Evolutionary conservation across 495 filamentous ascomycete species (phyloP), one percentile per base, ranked within the genome.

Genomic region (Tuber indicum): DNA sequence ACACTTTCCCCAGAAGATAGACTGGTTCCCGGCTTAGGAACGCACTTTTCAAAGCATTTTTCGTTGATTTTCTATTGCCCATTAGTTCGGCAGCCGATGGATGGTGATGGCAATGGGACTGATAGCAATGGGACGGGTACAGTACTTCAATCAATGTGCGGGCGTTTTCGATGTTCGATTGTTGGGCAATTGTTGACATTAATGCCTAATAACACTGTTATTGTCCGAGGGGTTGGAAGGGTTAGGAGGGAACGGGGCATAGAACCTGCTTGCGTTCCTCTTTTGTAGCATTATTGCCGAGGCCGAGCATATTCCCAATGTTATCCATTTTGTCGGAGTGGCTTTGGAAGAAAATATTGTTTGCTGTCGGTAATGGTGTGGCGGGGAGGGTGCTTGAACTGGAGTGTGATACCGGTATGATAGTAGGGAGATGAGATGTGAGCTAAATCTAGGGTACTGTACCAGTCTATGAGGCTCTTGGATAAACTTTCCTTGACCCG

Each of bases 1-100:
- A 82, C 81, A 1, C 91, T 89, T 86, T 94, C 90, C 81, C 87
- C 88, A 74, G 87, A 85, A 49, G 93, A 93, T 71, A 98, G 86
- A 62, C 91, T 92, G 72, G 88, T 85, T 74, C 93, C 91, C 74
- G 96, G 96, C 81, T 94, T 91, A 43, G 94, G 91, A 62, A 99
- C 87, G 86, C 96, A 99, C 84, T 91, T 91, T 49, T 95, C 90
- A 89, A 97, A 98, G 89, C 96, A 99, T 88, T 96, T 91, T 84
- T 95, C 91, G 88, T 98, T 97, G 85, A 98, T 88, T 91, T 94
- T 97, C 96, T 98, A 39, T 19, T 71, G 14, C 19, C 41, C n/a
- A 26, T 62, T 45, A 70, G 72, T 17, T 74, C 66, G 16, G 17
- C 26, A 9, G 36, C n/a, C 10, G 36, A 42, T 21, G 8, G 62